These are phyloP conservation scores for Penicillium parvum DNA, from an alignment of 495 filamentous ascomycete genomes.

Conservation along the genomic window DNA sequence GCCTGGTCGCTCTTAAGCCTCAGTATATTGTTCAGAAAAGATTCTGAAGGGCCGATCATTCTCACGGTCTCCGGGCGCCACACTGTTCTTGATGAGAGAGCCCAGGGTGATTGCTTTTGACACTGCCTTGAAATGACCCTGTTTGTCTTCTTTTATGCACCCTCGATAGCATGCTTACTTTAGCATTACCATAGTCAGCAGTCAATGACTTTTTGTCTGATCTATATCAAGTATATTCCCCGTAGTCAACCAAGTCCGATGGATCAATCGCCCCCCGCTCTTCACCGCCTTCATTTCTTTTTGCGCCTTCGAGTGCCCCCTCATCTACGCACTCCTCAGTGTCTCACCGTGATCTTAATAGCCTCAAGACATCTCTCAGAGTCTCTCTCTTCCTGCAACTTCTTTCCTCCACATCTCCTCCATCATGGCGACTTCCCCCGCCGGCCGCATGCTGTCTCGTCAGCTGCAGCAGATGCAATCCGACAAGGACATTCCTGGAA, in stretches of 20 bases:
- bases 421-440: constrained; percentile 50
- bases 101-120: too few species aligned
- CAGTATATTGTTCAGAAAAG: too few species aligned
- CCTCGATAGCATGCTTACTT: too few species aligned
- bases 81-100: too few species aligned
- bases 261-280: constrained; percentile 1
- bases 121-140: too few species aligned
- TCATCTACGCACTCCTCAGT: constrained; percentile 5
- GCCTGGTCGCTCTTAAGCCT: too few species aligned
- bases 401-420: not conserved
- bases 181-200: too few species aligned
- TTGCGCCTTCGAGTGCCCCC: constrained; percentile 11
- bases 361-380: not conserved
- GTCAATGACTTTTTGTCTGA: not conserved
- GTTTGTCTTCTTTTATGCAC: too few species aligned
- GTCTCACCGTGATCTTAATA: not conserved
- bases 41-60: too few species aligned
- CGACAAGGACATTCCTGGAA: constrained; percentile 86
- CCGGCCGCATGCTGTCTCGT: constrained; percentile 71
- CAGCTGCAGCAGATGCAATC: constrained; percentile 94
- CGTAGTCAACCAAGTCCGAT: too few species aligned
- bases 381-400: constrained; percentile 1
- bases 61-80: too few species aligned
- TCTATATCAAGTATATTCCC: too few species aligned
- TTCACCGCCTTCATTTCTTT: constrained; percentile 23